Evolutionary conservation across 108 stramenopile genomes (phyloP).

Genomic region (Discostella pseudostelligera): DNA sequence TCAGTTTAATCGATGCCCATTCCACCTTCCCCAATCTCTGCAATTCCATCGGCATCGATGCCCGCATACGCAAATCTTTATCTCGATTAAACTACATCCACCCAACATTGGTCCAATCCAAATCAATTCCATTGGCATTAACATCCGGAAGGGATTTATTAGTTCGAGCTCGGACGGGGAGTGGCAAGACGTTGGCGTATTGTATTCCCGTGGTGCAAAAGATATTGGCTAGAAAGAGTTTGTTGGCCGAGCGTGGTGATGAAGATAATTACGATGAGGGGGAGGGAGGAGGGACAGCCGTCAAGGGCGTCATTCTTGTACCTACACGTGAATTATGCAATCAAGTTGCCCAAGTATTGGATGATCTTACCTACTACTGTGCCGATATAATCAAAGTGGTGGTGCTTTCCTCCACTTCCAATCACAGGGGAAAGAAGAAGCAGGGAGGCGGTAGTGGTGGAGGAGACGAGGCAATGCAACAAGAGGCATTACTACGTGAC

Average conservation of each 20-base stretch:
- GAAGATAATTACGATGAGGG: constrained; percentile 14
- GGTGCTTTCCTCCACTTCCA: constrained; percentile 51
- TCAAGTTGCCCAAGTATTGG: constrained; percentile 76
- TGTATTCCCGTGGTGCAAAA: constrained; percentile 93
- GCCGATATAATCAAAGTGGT: constrained; percentile 78
- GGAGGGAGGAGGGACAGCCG: constrained; percentile 21
- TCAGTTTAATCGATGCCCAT: background rate
- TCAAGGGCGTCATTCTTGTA: constrained; percentile 90
- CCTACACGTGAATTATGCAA: constrained; percentile 96
- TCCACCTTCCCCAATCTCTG: constrained; percentile 77
- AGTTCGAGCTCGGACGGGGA: constrained; percentile 94
- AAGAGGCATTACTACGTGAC: constrained; percentile 80
- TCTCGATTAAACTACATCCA: constrained; percentile 70
- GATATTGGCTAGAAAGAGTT: constrained; percentile 64
- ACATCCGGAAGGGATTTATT: constrained; percentile 90
- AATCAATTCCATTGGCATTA: constrained; percentile 81
- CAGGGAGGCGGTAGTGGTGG: constrained; percentile 43
- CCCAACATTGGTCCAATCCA: constrained; percentile 84
- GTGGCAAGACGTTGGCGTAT: constrained; percentile 96
- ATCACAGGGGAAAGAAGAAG: constrained; percentile 44
- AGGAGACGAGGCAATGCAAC: constrained; percentile 40
- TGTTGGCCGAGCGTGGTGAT: constrained; percentile 29
- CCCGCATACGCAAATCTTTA: constrained; percentile 78
- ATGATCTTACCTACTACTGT: constrained; percentile 89
- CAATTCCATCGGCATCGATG: constrained; percentile 73